These are phyloP conservation scores for Yamadazyma laniorum DNA, from an alignment of 805 yeast genomes.

Conservation along the genomic window DNA sequence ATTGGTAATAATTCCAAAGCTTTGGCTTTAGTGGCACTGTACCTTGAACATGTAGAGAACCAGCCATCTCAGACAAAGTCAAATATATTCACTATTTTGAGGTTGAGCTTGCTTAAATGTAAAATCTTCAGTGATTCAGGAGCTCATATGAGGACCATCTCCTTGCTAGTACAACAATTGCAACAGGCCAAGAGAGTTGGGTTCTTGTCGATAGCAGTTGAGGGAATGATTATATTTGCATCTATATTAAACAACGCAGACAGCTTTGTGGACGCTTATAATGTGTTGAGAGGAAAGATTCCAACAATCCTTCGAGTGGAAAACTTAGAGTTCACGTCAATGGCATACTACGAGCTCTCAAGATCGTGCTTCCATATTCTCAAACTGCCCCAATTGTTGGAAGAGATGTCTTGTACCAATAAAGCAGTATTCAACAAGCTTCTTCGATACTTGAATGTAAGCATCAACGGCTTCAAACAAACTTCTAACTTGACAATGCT, in stretches of 20 bases:
- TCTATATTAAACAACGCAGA: constrained; percentile 43
- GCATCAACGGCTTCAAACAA: constrained; percentile 46
- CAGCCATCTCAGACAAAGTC: constrained; percentile 17
- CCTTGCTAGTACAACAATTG: constrained; percentile 49
- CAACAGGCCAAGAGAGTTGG: constrained; percentile 48
- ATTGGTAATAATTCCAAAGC: constrained; percentile 32
- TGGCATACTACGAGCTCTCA: constrained; percentile 32
- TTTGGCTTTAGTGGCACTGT: constrained; percentile 21
- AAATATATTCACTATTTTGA: constrained; percentile 45
- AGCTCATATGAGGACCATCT: constrained; percentile 48
- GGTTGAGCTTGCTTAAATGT: constrained; percentile 48
- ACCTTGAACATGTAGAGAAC: constrained; percentile 17
- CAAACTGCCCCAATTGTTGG: not conserved
- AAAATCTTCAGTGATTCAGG: constrained; percentile 42
- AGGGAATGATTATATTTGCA: constrained; percentile 47
- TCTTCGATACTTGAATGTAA: constrained; percentile 37
- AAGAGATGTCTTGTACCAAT: not conserved
- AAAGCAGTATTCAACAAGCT: constrained; percentile 26
- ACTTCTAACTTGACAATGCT: constrained; percentile 39
- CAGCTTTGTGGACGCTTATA: constrained; percentile 42
- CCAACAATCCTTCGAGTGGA: constrained; percentile 44
- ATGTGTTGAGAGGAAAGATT: constrained; percentile 40
- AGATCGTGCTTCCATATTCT: constrained; percentile 18
- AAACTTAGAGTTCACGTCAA: constrained; percentile 37
- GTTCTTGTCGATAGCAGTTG: constrained; percentile 42